Evolutionary conservation across 148 eudicot genomes (phyloP).

Genomic region (Chenopodium quinoa): DNA sequence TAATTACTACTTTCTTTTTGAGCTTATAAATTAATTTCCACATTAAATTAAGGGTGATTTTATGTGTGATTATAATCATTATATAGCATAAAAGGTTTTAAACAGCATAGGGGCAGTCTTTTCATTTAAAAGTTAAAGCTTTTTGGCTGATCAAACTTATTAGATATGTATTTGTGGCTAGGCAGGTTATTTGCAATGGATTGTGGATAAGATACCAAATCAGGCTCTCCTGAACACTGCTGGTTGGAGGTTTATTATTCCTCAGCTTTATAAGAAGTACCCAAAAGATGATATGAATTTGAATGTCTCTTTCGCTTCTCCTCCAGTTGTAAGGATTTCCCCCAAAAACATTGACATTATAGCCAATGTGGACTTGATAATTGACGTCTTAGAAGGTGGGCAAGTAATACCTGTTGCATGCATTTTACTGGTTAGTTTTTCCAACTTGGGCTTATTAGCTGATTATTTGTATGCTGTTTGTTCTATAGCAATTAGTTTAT

Average conservation of each 20-base stretch:
- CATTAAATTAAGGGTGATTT: background rate
- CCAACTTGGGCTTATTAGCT: background rate
- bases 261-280: slow-evolving; percentile 70
- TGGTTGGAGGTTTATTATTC: slow-evolving; percentile 81
- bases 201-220: slow-evolving; percentile 64
- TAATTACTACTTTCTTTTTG: background rate
- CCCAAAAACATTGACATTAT: slow-evolving; percentile 42
- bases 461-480: slow-evolving; percentile 5
- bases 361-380: slow-evolving; percentile 50
- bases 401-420: slow-evolving; percentile 63
- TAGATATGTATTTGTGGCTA: slow-evolving; percentile 27
- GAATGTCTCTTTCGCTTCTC: slow-evolving; percentile 60
- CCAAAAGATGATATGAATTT: slow-evolving; percentile 72
- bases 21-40: background rate
- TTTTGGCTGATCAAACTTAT: background rate
- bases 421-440: slow-evolving; percentile 60
- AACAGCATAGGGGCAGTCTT: background rate
- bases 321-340: slow-evolving; percentile 48
- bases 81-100: background rate
- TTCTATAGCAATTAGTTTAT: background rate
- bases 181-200: slow-evolving; percentile 72
- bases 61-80: background rate
- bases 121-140: background rate
- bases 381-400: slow-evolving; percentile 51
- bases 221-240: slow-evolving; percentile 73